Evolutionary conservation across 2,329 filamentous ascomycete species (phyloP), one percentile per base, ranked within the genome.

Genomic region (Fusarium zealandicum): DNA sequence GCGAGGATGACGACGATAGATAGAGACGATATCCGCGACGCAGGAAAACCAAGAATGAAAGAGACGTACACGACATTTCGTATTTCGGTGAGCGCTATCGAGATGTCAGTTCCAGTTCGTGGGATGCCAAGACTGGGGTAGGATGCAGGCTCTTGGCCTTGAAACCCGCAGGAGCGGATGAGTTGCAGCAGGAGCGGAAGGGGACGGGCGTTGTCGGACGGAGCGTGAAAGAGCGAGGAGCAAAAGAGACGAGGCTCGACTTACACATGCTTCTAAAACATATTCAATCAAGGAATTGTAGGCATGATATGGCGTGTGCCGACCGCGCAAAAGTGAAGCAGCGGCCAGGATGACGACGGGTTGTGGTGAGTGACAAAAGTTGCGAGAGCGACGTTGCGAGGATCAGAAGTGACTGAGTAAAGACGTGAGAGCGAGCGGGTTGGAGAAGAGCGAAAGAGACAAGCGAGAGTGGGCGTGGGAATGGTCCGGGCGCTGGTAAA

Each of bases 51-150:
- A 31, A 25, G 22, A 50, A 33, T 46, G 39, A 25, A 33, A 51
- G 25, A 18, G 59, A 76, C 76, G 60, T 79, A 80, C 78, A 80
- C 75, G 72, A 75, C 76, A 78, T 80, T 80, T 75, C 74, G 74
- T 72, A 80, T 74, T 73, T 78, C 74, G 70, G 72, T 72, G 71
- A 80, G 77, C 73, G 78, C 78, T 80, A 69, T 5, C 4, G 20
- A 22, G 20, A 22, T 7, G 70, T 39, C 36, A 60, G 71, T 63
- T 69, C 72, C 67, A 75, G 73, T 71, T 70, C 65, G 54, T 61
- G 55, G 60, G 57, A 63, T 68, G 71, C 70, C 71, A 72, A 73
- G 71, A 64, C 69, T 56, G 66, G 66, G 68, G 63, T 57, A 63
- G 47, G 56, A 66, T 63, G 64, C 55, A 62, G 40, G 47, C 44